Conservation (phyloP, 345 rosid genomes). For the Dovyalis caffra region DNA sequence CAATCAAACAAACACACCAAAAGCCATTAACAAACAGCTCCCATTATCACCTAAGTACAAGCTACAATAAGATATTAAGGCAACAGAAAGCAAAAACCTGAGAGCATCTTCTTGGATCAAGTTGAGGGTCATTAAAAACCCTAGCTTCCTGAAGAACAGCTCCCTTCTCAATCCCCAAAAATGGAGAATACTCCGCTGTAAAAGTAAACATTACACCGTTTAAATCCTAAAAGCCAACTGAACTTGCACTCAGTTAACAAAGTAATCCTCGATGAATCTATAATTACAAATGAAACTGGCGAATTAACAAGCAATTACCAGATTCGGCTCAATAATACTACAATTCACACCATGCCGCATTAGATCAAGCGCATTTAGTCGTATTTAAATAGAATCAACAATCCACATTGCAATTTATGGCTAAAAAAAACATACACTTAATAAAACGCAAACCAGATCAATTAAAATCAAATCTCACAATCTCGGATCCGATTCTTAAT, state of each 20-base stretch:
- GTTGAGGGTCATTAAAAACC: conserved; percentile 96
- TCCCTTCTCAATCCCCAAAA: conserved; percentile 94
- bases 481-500: background rate
- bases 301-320: background rate
- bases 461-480: background rate
- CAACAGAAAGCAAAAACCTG: conserved; percentile 52
- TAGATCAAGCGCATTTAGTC: conserved; percentile 19
- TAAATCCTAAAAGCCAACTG: background rate
- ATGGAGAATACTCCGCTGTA: conserved; percentile 90
- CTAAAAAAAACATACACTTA: background rate
- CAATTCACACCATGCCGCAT: background rate
- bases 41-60: background rate
- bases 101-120: conserved; percentile 95
- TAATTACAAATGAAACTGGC: background rate
- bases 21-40: conserved; percentile 8
- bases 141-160: conserved; percentile 98
- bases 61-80: background rate
- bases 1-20: conserved; percentile 12
- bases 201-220: conserved; percentile 11
- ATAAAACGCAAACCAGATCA: conserved; percentile 25
- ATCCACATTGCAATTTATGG: conserved; percentile 27
- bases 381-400: conserved; percentile 1
- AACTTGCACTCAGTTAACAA: background rate
- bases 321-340: background rate
- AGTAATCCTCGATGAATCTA: conserved; percentile 14